Conservation (phyloP, 2,329 filamentous ascomycete species). For the Penicillium sp. region DNA sequence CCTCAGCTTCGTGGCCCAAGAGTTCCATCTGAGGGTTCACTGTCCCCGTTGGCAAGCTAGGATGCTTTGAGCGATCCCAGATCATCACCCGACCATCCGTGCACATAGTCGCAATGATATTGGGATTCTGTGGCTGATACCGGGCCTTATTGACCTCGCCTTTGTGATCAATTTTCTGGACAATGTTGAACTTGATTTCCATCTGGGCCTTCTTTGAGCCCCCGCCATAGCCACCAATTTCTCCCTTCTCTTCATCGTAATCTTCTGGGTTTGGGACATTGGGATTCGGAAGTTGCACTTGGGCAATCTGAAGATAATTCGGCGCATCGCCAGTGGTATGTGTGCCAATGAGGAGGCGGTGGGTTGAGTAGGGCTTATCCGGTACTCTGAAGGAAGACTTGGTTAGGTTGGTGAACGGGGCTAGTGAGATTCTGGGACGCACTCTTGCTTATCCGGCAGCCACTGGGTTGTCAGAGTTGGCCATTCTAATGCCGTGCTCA, state of each 20-base stretch:
- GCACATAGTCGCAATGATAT: slow-evolving; percentile 91
- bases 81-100: slow-evolving; percentile 84
- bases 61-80: slow-evolving; percentile 95
- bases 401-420: not conserved
- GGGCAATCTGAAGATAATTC: slow-evolving; percentile 93
- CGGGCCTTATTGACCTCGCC: slow-evolving; percentile 98
- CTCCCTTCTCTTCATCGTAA: slow-evolving; percentile 87
- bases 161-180: slow-evolving; percentile 94
- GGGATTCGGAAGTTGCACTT: slow-evolving; percentile 86
- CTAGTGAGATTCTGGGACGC: slow-evolving; percentile 24
- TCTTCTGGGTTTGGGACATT: slow-evolving; percentile 70
- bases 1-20: slow-evolving; percentile 80
- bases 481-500: slow-evolving; percentile 94
- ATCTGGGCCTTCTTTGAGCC: slow-evolving; percentile 64
- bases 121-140: slow-evolving; percentile 95
- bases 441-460: slow-evolving; percentile 91
- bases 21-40: slow-evolving; percentile 82
- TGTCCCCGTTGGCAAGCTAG: slow-evolving; percentile 68
- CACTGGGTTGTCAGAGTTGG: slow-evolving; percentile 96
- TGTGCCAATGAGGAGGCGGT: slow-evolving; percentile 88
- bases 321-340: slow-evolving; percentile 83
- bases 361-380: slow-evolving; percentile 81
- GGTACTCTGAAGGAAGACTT: slow-evolving; percentile 54
- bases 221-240: slow-evolving; percentile 89
- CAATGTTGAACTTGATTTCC: slow-evolving; percentile 80